Evolutionary conservation across 345 rosid genomes (phyloP).

Genomic region (Nasturtium officinale): DNA sequence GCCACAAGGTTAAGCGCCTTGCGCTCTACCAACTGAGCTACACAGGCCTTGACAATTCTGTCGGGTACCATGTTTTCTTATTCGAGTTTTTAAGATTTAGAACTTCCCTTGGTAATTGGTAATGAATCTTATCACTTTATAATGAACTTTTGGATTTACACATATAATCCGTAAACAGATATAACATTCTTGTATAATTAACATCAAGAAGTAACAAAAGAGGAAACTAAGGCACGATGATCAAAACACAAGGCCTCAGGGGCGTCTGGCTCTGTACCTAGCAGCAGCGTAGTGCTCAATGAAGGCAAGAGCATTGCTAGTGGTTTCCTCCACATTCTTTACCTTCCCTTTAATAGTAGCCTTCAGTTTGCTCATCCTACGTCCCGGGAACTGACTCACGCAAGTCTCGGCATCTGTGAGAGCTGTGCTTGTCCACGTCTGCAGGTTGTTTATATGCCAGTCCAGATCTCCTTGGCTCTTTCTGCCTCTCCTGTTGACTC

Average conservation of each 20-base stretch:
- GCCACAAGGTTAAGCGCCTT: conserved; percentile 62
- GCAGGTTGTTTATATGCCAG: conserved; percentile 64
- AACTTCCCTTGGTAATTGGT: neutral
- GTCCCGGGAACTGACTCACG: conserved; percentile 56
- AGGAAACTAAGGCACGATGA: conserved; percentile 8
- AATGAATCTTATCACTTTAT: neutral
- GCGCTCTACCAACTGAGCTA: conserved; percentile 51
- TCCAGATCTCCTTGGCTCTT: conserved; percentile 38
- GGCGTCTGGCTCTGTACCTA: conserved; percentile 45
- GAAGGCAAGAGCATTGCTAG: conserved; percentile 81
- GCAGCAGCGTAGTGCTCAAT: conserved; percentile 65
- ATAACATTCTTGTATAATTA: neutral
- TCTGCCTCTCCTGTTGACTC: conserved; percentile 32
- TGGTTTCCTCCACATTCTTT: conserved; percentile 70
- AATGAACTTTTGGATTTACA: conserved; percentile 26
- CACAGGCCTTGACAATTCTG: too few relatives aligned
- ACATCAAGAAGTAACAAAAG: conserved; percentile 17
- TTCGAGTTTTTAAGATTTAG: neutral
- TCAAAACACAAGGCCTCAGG: conserved; percentile 28
- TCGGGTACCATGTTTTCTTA: too few relatives aligned
- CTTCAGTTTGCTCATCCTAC: conserved; percentile 62
- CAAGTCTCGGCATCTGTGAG: conserved; percentile 69
- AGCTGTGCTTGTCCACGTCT: conserved; percentile 80
- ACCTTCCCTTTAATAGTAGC: conserved; percentile 77
- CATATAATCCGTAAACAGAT: too few relatives aligned